Evolutionary conservation across 805 yeast genomes (phyloP), one percentile per base, ranked within the genome.

Genomic region (Yarrowia hollandica): DNA sequence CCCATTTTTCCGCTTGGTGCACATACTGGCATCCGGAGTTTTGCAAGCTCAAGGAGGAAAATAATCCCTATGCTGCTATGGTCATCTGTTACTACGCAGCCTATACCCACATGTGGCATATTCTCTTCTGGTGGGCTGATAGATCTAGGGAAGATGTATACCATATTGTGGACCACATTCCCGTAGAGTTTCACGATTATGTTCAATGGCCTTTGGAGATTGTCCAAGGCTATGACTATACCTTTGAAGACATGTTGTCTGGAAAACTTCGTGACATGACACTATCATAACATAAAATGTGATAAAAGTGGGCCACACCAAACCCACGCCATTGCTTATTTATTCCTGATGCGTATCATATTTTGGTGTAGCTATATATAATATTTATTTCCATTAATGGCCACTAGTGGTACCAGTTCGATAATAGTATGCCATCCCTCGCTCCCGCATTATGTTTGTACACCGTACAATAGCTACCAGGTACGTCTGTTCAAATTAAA

Each of bases 61-160:
- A 22, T 4, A 48, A 48, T 30, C 56, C 56, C 18, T 48, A 48
- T 14, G 56, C 56, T 15, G 23, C 33, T 10, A 22, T 48, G 28
- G 14, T 48, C 38, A 33, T 48, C 22, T 33, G 38, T 31, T 48
- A 21, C 41, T 48, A 48, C 15, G 39, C 41, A 1, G 56, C 56
- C 2, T 48, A 48, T 14, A 33, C 56, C 3, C 56, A 48, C 41
- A 33, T 48, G 41, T 48, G 56, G 56, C 56, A 48, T n/a, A 33
- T 48, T 33, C 39, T 48, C 16, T 34, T 33, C 22, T 48, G 56
- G 56, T 48, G 56, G 56, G 22, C 30, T 3, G 56, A 48, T 12
- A n/a, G 56, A 11, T 33, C 41, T 1, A 3, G 15, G 2, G 56
- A 31, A 12, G 56, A 48, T 19, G 31, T 48, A 5, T 22, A 33